These are phyloP conservation scores for Sanghuangporus sanghuang DNA, from an alignment of 1,284 basidiomycete genomes.

Conservation along the genomic window DNA sequence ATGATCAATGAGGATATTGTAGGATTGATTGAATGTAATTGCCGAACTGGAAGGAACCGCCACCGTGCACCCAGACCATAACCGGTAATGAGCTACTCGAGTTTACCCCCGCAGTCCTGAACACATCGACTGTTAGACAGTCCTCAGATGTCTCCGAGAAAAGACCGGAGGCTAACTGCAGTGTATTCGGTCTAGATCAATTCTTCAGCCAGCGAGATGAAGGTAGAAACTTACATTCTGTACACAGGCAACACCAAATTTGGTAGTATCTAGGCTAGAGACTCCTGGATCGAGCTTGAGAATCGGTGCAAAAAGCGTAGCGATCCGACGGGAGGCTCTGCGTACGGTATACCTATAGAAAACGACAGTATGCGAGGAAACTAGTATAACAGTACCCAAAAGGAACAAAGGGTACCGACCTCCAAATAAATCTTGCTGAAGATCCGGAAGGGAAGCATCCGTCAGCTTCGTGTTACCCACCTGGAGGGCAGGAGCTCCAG, in stretches of 20 bases:
- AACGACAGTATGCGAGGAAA: background rate
- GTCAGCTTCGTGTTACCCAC: background rate
- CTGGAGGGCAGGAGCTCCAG: background rate
- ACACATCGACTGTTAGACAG: slow-evolving; percentile 43
- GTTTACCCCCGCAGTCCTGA: slow-evolving; percentile 33
- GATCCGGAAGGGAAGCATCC: background rate
- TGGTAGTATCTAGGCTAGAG: slow-evolving; percentile 37
- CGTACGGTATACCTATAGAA: slow-evolving; percentile 65
- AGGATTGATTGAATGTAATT: background rate
- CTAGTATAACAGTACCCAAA: background rate
- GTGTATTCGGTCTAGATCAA: no score
- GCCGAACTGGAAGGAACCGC: slow-evolving; percentile 17
- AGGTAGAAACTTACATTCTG: slow-evolving; percentile 29
- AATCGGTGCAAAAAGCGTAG: slow-evolving; percentile 55
- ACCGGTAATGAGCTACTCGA: slow-evolving; percentile 30
- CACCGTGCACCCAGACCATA: slow-evolving; percentile 31
- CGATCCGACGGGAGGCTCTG: slow-evolving; percentile 49
- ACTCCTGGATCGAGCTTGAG: slow-evolving; percentile 34
- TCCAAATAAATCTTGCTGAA: slow-evolving; percentile 4
- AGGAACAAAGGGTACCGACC: background rate
- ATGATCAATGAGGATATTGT: no score
- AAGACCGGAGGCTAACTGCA: no score
- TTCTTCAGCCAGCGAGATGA: background rate
- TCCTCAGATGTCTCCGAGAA: slow-evolving; percentile 31
- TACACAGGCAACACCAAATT: slow-evolving; percentile 53